Percentiles rank a stretch among this genome's conserved stretches.
Conservation (phyloP, 2,329 filamentous ascomycete species). For the Cercospora citrullina region DNA sequence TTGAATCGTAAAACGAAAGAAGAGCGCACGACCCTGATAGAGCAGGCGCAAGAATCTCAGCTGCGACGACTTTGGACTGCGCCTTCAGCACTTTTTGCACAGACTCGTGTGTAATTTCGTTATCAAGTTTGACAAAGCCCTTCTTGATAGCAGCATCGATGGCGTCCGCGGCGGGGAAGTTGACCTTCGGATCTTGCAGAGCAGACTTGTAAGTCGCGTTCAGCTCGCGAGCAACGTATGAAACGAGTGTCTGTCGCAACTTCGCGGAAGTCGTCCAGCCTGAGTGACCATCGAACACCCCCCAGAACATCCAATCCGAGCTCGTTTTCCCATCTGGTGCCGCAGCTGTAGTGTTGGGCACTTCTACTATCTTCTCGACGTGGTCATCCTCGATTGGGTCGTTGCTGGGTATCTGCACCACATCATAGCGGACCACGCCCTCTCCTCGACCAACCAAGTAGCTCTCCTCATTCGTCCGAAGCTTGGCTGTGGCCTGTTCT, state of each 20-base stretch:
- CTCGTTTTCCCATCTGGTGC: slow-evolving; percentile 57
- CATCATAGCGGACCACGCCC: slow-evolving; percentile 90
- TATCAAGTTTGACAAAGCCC: slow-evolving; percentile 82
- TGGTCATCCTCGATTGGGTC: slow-evolving; percentile 98
- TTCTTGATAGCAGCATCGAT: slow-evolving; percentile 91
- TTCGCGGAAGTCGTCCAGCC: slow-evolving; percentile 99
- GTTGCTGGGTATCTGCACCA: slow-evolving; percentile 93
- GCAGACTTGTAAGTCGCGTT: slow-evolving; percentile 87
- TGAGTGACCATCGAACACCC: slow-evolving; percentile 95
- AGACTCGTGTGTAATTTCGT: slow-evolving; percentile 92
- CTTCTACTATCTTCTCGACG: slow-evolving; percentile 94
- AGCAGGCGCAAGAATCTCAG: slow-evolving; percentile 87
- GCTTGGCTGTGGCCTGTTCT: slow-evolving; percentile 86
- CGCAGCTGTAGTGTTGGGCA: slow-evolving; percentile 63
- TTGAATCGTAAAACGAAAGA: slow-evolving; percentile 91
- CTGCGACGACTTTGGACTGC: slow-evolving; percentile 85
- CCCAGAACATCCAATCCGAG: slow-evolving; percentile 99
- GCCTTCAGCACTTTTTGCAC: slow-evolving; percentile 88
- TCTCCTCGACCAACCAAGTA: slow-evolving; percentile 85
- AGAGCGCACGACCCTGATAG: slow-evolving; percentile 96
- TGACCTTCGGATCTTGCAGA: slow-evolving; percentile 55
- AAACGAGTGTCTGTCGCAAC: slow-evolving; percentile 86
- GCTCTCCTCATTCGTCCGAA: slow-evolving; percentile 87
- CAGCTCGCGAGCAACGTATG: slow-evolving; percentile 86
- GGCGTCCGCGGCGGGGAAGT: slow-evolving; percentile 71